Conservation (phyloP, 805 yeast species). For the Deakozyma indianensis region DNA sequence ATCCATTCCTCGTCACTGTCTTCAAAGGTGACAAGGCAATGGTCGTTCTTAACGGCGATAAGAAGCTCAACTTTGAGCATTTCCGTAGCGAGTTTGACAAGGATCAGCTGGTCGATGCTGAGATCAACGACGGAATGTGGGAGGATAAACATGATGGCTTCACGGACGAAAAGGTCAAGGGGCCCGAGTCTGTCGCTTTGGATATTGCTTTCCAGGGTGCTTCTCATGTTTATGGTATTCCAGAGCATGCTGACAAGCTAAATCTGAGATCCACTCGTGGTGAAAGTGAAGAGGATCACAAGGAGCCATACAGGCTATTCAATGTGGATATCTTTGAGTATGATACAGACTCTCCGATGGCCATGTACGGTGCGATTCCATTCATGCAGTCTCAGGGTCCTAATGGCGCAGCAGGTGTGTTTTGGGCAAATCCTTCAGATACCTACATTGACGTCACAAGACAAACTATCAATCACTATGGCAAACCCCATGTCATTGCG, state of each 20-base stretch:
- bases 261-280: constrained; percentile 54
- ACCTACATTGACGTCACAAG: constrained; percentile 64
- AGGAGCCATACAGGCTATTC: constrained; percentile 73
- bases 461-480: constrained; percentile 8
- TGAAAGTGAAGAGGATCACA: constrained; percentile 14
- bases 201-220: constrained; percentile 57
- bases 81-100: constrained; percentile 36
- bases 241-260: constrained; percentile 84
- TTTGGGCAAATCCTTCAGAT: constrained; percentile 91
- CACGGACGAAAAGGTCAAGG: constrained; percentile 44
- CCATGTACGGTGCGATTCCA: constrained; percentile 95
- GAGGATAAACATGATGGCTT: constrained; percentile 57
- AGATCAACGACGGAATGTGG: constrained; percentile 53
- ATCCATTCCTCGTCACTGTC: constrained; percentile 39
- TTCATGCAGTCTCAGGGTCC: constrained; percentile 58
- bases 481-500: constrained; percentile 4
- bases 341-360: constrained; percentile 62
- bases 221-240: constrained; percentile 75
- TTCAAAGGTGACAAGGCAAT: constrained; percentile 31
- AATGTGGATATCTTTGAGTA: constrained; percentile 95
- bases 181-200: constrained; percentile 75
- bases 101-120: constrained; percentile 21
- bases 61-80: constrained; percentile 74
- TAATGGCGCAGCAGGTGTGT: constrained; percentile 52
- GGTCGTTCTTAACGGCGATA: constrained; percentile 51